A percentile compares a stretch with the other conserved stretches of the same genome.
Evolutionary conservation across 2,329 filamentous ascomycete genomes (phyloP).

Genomic region (Phyllosticta capitalensis): DNA sequence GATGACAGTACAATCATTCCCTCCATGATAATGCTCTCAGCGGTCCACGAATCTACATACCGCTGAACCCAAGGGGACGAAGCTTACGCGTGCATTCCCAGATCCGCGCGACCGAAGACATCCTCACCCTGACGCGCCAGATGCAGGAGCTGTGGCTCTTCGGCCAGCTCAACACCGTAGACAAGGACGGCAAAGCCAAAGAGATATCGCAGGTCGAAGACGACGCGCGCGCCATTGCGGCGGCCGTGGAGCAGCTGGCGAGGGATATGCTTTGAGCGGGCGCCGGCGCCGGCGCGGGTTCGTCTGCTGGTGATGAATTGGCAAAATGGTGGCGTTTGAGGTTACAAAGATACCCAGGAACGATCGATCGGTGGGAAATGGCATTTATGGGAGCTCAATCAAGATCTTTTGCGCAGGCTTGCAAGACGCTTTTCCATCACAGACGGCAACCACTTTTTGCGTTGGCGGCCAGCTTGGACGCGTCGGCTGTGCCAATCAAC

Average conservation of each 20-base stretch:
- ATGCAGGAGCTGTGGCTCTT: constrained; percentile 61
- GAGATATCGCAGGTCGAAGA: constrained; percentile 32
- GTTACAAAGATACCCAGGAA: background rate
- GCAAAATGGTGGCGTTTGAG: background rate
- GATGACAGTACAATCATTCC: background rate
- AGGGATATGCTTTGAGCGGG: background rate
- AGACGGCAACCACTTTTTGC: constrained; percentile 3
- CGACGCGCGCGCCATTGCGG: constrained; percentile 38
- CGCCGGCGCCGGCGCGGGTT: background rate
- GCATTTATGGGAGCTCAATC: too few relatives aligned
- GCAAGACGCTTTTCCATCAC: background rate
- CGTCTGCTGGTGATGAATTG: background rate
- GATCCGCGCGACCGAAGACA: constrained; percentile 54
- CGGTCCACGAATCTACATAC: constrained; percentile 38
- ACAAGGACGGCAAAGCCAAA: constrained; percentile 15
- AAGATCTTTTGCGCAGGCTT: background rate
- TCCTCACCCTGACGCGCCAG: constrained; percentile 49
- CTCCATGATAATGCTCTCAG: constrained; percentile 44
- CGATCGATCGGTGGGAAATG: background rate
- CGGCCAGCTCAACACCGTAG: constrained; percentile 51
- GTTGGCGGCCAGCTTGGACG: background rate
- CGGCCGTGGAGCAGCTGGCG: constrained; percentile 28
- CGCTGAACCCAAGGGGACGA: constrained; percentile 52
- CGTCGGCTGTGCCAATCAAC: background rate
- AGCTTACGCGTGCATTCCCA: constrained; percentile 30